A percentile compares a stretch with the other conserved stretches of the same genome.
Conservation (phyloP, 208 protist species). For the Trypanosoma scelopori region DNA sequence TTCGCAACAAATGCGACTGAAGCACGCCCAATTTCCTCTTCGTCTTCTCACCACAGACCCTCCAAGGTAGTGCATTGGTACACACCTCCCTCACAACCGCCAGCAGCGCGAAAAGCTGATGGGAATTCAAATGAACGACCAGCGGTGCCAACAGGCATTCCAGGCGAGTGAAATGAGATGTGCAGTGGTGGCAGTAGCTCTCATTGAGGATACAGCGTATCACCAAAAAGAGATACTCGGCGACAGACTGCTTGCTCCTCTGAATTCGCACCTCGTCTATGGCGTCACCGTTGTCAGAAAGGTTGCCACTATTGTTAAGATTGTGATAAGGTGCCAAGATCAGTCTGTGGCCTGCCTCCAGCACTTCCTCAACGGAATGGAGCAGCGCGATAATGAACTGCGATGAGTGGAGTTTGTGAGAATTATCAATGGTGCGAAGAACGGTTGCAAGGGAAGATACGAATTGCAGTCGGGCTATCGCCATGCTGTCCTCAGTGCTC, state of each 20-base stretch:
- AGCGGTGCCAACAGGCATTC: constrained; percentile 7
- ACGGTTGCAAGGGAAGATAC: constrained; percentile 9
- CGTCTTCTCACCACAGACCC: background rate
- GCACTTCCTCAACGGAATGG: constrained; percentile 14
- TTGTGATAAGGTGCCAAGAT: background rate
- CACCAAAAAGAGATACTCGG: constrained; percentile 11
- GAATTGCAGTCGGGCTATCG: background rate
- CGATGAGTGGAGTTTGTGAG: background rate
- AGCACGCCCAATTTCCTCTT: background rate
- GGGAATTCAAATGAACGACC: background rate
- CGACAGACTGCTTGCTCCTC: background rate
- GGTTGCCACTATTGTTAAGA: background rate
- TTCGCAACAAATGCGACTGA: background rate
- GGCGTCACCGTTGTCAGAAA: background rate
- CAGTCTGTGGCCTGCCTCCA: background rate
- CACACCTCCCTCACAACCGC: background rate
- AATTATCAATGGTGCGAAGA: constrained; percentile 2
- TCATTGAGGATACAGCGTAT: background rate
- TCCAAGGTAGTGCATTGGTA: background rate
- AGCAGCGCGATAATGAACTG: constrained; percentile 2
- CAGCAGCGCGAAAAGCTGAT: constrained; percentile 5
- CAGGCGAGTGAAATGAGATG: background rate
- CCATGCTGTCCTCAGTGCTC: background rate
- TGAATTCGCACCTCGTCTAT: background rate
- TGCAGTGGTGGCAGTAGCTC: too few species aligned